A percentile compares a stretch with the other conserved stretches of the same genome.
These are phyloP conservation scores for Rhodotorula babjevae DNA, from an alignment of 768 basidiomycete genomes.

Conservation along the genomic window DNA sequence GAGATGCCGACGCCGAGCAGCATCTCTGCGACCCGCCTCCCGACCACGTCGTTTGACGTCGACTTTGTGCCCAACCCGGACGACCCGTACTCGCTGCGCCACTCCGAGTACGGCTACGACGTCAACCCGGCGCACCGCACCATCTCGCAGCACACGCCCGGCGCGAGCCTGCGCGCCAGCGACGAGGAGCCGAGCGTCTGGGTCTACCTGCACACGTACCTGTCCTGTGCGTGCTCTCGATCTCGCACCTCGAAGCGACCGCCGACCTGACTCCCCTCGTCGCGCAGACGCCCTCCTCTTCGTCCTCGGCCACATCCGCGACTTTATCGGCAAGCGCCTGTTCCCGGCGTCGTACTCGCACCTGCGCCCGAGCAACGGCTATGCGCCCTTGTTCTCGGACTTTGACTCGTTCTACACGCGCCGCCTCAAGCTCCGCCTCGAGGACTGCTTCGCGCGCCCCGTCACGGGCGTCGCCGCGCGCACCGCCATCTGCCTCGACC, in stretches of 20 bases:
- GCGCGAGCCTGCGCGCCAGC: constrained; percentile 44
- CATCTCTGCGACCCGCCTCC: constrained; percentile 23
- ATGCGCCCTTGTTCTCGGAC: constrained; percentile 93
- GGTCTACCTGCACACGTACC: constrained; percentile 82
- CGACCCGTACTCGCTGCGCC: constrained; percentile 29
- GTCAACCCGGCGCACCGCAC: constrained; percentile 35
- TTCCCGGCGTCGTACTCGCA: constrained; percentile 66
- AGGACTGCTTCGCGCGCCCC: constrained; percentile 90
- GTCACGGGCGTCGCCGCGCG: constrained; percentile 93
- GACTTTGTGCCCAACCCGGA: constrained; percentile 25
- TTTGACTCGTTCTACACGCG: constrained; percentile 99
- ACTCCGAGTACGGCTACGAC: constrained; percentile 40
- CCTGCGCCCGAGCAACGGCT: constrained; percentile 78
- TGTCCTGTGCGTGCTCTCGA: constrained; percentile 48
- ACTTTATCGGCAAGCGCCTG: constrained; percentile 87
- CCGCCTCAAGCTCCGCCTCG: constrained; percentile 85
- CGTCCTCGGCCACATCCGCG: constrained; percentile 82
- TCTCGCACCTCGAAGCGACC: too few species aligned
- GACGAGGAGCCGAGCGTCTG: constrained; percentile 89
- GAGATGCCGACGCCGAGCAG: constrained; percentile 33
- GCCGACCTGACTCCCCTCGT: too few species aligned
- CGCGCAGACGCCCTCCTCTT: constrained; percentile 86
- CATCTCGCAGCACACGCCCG: constrained; percentile 44
- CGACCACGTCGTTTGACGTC: constrained; percentile 36
- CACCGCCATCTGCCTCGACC: constrained; percentile 78